Base-by-base conservation (phyloP, 2,329 filamentous ascomycete species). In the Cadophora luteo-olivacea region DNA sequence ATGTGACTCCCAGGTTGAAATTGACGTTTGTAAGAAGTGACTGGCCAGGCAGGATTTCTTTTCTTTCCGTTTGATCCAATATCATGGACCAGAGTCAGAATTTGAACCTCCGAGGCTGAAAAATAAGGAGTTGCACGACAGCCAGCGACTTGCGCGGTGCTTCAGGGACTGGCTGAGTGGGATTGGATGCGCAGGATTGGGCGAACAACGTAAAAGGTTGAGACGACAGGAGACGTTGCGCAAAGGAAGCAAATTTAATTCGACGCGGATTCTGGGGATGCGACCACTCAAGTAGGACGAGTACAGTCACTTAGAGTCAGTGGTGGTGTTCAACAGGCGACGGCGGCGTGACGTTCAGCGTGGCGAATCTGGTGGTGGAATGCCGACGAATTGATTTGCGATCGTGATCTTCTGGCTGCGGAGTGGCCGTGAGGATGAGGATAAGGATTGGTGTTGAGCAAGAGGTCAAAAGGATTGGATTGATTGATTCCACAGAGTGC, bases 281-380 rank as follows among this genome's bases (percentile, higher is more conserved):
- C 58, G 41, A 49, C 38, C 25, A 12, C 25, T 61, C 58, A 61
- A 49, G 58, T 61, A 61, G 58, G 24, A 61, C 55, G 33, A 22
- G 58, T 4, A 48, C 41, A 49, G 45, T 48, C 57, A 60, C n/a
- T 60, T 24, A 61, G 45, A 49, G 41, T 45, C 41, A 45, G 41
- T 61, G 41, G 58, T 61, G 54, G 14, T 48, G n/a, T 19, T 48
- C 22, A 1, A 45, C 38, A 61, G 58, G 36, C 58, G 36, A 25
- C 5, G 58, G n/a, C 22, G 25, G 62, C 64, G 51, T 63, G 29
- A 62, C 60, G 60, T 63, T 69, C 68, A 68, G 68, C 65, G 68
- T 66, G 67, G 67, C 67, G 57, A 66, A 57, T 45, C 24, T n/a
- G 8, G 24, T 48, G 38, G 58, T 29, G 38, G 58, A 61, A 49